Evolutionary conservation across 768 basidiomycete genomes (phyloP), one percentile per base, ranked within the genome.

Genomic region (Coprinopsis cinerea): DNA sequence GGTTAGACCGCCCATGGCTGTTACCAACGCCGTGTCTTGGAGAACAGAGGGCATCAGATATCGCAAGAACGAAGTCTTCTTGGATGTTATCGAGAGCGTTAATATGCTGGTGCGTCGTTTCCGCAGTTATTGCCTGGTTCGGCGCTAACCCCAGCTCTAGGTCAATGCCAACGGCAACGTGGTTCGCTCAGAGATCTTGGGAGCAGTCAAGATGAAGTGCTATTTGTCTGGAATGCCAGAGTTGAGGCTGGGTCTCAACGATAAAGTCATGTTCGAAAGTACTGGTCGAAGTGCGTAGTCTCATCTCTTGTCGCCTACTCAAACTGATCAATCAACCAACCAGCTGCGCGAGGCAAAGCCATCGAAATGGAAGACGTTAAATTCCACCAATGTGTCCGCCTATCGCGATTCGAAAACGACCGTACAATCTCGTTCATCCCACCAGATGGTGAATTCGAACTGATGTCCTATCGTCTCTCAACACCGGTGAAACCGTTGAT

Each of bases 331-430:
- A 23, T 24, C 17, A 35, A 11, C 13, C 23, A 14, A 23, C 41
- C 65, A 85, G 91, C 92, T 20, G 85, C 92, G 0, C 82, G 95
- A 11, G 95, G 95, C 11, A 99, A 98, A 68, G 87, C 96, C 2
- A 96, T 99, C 57, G 96, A 99, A 69, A 96, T 99, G 89, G 96
- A 99, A 65, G 96, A 98, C 60, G 92, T 97, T 72, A 97, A 97
- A 66, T 99, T 99, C 73, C 96, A 99, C 63, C 96, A 99, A 76
- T 99, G 96, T 61, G 96, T 98, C 10, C 91, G 96, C 9, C 77
- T 99, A 20, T 88, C 93, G 9, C 83, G 95, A 5, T 99, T 99
- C 62, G 96, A 99, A 63, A 97, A 96, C 66, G 95, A 99, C 69
- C 86, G 96, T 53, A 98, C 95, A 0, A 99, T 98, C 62, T 93